phyloP scores from a whole-genome alignment of 169 alveolate species.

The Amoebophrya sp. region DNA sequence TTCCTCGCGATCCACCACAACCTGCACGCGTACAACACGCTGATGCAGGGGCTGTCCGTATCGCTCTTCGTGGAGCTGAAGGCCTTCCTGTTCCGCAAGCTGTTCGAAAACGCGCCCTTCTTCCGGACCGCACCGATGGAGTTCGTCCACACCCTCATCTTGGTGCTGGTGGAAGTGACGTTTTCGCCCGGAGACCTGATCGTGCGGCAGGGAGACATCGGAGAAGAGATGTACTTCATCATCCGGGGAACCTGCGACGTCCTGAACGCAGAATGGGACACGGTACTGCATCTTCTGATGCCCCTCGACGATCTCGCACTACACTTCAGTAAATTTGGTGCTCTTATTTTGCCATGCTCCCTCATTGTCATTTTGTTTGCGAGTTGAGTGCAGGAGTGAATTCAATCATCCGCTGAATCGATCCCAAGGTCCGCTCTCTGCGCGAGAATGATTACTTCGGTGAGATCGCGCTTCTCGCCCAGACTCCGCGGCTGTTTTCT shows the following conservation, averaged over 20 bases:
- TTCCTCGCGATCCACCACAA: background rate
- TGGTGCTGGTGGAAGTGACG: background rate
- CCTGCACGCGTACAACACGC: background rate
- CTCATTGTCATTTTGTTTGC: no score
- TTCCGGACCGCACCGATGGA: background rate
- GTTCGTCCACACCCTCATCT: background rate
- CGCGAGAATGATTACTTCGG: background rate
- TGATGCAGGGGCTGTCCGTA: background rate
- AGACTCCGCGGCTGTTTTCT: background rate
- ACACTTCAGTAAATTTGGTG: no score
- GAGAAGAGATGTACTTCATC: background rate
- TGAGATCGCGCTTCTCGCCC: background rate
- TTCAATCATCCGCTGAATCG: no score
- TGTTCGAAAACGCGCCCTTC: constrained; percentile 2
- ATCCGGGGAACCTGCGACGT: background rate
- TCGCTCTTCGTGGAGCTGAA: background rate
- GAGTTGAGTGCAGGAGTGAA: no score
- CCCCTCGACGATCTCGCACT: no score
- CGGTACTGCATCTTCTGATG: background rate
- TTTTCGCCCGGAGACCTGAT: background rate
- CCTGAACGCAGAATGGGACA: background rate
- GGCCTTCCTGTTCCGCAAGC: background rate
- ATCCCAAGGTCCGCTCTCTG: no score
- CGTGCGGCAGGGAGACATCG: background rate
- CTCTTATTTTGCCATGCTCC: no score